A percentile compares a stretch with the other conserved stretches of the same genome.
These are phyloP conservation scores for Phaeosphaeriaceae sp. DNA, from an alignment of 2,329 filamentous ascomycete species.

Conservation along the genomic window DNA sequence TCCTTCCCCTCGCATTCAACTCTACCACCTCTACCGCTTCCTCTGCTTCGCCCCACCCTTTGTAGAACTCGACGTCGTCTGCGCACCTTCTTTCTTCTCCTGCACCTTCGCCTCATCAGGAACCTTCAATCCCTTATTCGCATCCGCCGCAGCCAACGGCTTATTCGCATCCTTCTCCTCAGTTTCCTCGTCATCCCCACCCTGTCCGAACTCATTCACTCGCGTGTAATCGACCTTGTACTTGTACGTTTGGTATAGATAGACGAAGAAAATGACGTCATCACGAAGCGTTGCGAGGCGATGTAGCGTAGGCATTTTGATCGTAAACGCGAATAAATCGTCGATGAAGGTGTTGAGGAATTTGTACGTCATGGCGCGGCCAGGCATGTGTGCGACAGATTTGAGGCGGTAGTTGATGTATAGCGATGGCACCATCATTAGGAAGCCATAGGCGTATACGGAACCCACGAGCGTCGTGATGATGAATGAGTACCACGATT, in stretches of 20 bases:
- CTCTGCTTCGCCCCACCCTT: conserved; percentile 39
- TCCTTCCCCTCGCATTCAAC: no score
- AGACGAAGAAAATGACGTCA: conserved; percentile 98
- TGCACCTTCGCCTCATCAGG: conserved; percentile 23
- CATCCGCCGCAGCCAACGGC: conserved; percentile 46
- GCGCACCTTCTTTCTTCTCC: conserved; percentile 25
- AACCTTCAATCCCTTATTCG: conserved; percentile 35
- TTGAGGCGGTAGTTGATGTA: conserved; percentile 99
- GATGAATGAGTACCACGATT: conserved; percentile 97
- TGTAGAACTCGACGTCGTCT: conserved; percentile 35
- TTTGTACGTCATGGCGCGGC: conserved; percentile 96
- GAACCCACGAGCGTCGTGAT: conserved; percentile 94
- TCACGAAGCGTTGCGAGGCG: conserved; percentile 90
- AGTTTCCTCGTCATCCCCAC: conserved; percentile 80
- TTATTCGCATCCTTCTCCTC: conserved; percentile 57
- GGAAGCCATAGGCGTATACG: conserved; percentile 96
- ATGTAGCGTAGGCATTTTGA: conserved; percentile 98
- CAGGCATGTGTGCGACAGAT: conserved; percentile 93
- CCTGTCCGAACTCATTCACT: conserved; percentile 98
- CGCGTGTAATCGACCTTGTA: conserved; percentile 91
- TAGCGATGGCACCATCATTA: conserved; percentile 97
- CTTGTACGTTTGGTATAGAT: conserved; percentile 90
- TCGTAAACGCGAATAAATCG: conserved; percentile 97
- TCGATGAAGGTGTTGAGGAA: conserved; percentile 99
- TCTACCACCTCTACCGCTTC: conserved; percentile 22